Percentiles rank a stretch among this genome's conserved stretches.
These are phyloP conservation scores for Phialophora tarda DNA, from an alignment of 2,329 filamentous ascomycete species.

Conservation along the genomic window DNA sequence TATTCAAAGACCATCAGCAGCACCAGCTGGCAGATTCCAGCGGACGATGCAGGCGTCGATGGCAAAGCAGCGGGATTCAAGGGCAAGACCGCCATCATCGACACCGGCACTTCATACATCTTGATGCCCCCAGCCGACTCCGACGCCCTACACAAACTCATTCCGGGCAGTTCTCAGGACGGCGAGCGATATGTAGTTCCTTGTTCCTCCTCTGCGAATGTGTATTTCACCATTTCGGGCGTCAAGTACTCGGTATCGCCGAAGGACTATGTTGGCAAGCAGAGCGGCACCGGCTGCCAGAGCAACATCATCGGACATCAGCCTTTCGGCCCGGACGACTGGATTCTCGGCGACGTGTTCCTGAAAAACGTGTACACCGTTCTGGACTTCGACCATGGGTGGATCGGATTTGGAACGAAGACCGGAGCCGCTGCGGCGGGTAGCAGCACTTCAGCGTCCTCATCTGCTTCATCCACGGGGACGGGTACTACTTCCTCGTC, in stretches of 20 bases:
- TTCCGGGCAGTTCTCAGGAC: constrained; percentile 65
- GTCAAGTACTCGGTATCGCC: constrained; percentile 69
- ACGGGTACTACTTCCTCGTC: constrained; percentile 63
- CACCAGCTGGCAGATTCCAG: constrained; percentile 70
- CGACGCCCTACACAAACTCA: constrained; percentile 67
- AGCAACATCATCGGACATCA: constrained; percentile 78
- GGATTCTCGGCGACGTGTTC: constrained; percentile 86
- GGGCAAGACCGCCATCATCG: constrained; percentile 71
- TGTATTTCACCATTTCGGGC: constrained; percentile 72
- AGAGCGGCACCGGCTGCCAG: constrained; percentile 50
- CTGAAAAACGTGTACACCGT: constrained; percentile 88
- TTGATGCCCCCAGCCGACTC: constrained; percentile 73
- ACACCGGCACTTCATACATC: constrained; percentile 81
- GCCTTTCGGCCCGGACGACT: constrained; percentile 66
- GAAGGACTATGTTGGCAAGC: constrained; percentile 70
- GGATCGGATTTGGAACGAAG: constrained; percentile 44
- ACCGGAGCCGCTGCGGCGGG: constrained; percentile 19
- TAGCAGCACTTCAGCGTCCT: constrained; percentile 61
- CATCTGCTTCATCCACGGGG: constrained; percentile 60
- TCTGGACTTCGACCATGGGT: constrained; percentile 72
- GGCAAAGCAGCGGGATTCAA: constrained; percentile 62
- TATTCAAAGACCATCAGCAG: constrained; percentile 65
- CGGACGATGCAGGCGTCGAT: constrained; percentile 70
- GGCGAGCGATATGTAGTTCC: constrained; percentile 70
- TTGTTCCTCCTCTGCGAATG: constrained; percentile 66